These are phyloP conservation scores for Cronartium ribicola DNA, from an alignment of 1,284 basidiomycete species.

Conservation along the genomic window DNA sequence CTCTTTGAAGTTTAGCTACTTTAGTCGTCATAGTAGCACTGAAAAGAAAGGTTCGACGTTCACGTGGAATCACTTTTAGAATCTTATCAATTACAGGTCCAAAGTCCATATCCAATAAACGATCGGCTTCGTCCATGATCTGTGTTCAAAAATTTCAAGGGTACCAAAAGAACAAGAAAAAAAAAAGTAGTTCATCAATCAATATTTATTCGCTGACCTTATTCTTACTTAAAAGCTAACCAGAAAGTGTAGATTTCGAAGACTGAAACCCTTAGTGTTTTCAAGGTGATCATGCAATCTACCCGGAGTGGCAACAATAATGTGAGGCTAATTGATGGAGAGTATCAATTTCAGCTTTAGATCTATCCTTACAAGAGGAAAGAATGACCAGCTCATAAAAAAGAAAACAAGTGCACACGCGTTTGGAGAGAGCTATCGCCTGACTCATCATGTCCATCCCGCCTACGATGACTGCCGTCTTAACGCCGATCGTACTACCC, in stretches of 20 bases:
- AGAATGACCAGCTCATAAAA: background rate
- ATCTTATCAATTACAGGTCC: slow-evolving; percentile 96
- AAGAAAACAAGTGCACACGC: slow-evolving; percentile 11
- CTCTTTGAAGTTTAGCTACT: slow-evolving; percentile 92
- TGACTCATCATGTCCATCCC: slow-evolving; percentile 93
- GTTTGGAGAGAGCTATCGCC: slow-evolving; percentile 85
- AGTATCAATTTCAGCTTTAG: slow-evolving; percentile 50
- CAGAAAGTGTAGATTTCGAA: slow-evolving; percentile 81
- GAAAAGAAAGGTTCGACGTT: slow-evolving; percentile 92
- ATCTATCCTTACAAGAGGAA: slow-evolving; percentile 43
- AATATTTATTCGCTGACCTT: slow-evolving; percentile 13
- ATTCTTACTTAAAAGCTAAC: slow-evolving; percentile 56
- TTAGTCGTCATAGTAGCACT: slow-evolving; percentile 99
- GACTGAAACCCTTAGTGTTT: slow-evolving; percentile 94
- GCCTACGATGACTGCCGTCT: slow-evolving; percentile 86
- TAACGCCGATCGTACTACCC: slow-evolving; percentile 87
- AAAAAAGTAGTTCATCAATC: background rate
- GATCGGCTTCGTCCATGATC: slow-evolving; percentile 96
- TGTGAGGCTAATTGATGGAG: slow-evolving; percentile 65
- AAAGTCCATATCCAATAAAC: slow-evolving; percentile 95
- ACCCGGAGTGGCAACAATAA: slow-evolving; percentile 96
- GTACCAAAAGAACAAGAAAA: slow-evolving; percentile 6
- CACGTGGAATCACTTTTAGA: slow-evolving; percentile 87
- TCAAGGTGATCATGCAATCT: slow-evolving; percentile 92
- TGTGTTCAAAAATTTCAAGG: slow-evolving; percentile 50